Percentiles rank a stretch among this genome's conserved stretches.
phyloP scores from a whole-genome alignment of 192 early-diverging fungal species.

The Podila verticillata region DNA sequence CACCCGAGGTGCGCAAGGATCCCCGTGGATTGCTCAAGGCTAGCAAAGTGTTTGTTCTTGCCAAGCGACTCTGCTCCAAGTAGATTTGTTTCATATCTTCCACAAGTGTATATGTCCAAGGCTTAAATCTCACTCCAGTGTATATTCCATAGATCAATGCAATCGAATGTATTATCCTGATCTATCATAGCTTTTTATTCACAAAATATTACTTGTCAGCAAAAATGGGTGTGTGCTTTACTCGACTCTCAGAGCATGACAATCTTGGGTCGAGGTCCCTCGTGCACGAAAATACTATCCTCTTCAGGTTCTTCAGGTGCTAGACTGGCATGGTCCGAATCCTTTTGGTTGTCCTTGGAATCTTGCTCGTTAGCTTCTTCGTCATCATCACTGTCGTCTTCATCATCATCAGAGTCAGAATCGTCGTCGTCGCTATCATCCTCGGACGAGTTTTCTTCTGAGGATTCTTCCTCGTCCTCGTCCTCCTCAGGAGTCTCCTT shows the following conservation, averaged over 20 bases:
- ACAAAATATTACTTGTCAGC: too few relatives aligned
- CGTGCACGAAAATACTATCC: constrained; percentile 36
- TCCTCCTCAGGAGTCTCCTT: constrained; percentile 59
- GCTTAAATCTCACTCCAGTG: too few relatives aligned
- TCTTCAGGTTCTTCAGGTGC: constrained; percentile 3
- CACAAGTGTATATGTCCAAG: background rate
- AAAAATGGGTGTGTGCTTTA: too few relatives aligned
- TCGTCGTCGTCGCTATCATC: background rate
- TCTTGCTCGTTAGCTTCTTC: background rate
- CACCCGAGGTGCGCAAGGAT: constrained; percentile 58
- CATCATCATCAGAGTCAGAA: constrained; percentile 19
- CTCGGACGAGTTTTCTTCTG: constrained; percentile 2
- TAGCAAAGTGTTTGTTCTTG: constrained; percentile 47
- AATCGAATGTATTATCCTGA: too few relatives aligned
- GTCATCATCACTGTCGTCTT: constrained; percentile 13
- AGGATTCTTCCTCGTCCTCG: constrained; percentile 22
- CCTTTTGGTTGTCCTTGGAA: background rate
- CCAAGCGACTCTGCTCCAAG: constrained; percentile 25
- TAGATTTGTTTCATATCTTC: background rate
- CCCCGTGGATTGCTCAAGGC: constrained; percentile 48
- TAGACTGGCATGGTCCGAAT: background rate
- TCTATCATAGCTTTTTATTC: too few relatives aligned
- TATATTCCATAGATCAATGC: too few relatives aligned
- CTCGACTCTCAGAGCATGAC: constrained; percentile 13
- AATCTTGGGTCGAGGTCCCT: constrained; percentile 41